phyloP scores from a whole-genome alignment of 495 filamentous ascomycete genomes.

The Talaromyces adpressus region DNA sequence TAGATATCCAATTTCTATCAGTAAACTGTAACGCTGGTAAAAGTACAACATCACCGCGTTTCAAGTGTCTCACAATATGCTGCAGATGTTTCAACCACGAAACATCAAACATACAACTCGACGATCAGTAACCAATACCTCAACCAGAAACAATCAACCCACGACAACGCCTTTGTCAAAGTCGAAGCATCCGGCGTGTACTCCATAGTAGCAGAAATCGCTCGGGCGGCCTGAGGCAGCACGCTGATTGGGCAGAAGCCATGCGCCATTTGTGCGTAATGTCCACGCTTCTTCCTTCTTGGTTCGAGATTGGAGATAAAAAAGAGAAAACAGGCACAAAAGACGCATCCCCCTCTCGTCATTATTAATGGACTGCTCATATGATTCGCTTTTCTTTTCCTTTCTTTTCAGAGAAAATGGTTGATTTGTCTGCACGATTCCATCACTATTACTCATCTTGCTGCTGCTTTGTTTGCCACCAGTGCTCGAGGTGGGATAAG shows the following conservation, averaged over 20 bases:
- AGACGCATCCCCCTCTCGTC: background rate
- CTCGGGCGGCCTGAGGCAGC: background rate
- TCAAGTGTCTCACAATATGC: background rate
- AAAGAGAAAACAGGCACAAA: background rate
- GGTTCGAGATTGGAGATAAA: background rate
- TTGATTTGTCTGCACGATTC: background rate
- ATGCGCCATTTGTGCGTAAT: conserved; percentile 41
- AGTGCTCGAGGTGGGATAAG: conserved; percentile 8
- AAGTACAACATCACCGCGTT: background rate
- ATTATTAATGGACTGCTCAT: background rate
- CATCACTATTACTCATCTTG: background rate
- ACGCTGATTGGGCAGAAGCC: background rate
- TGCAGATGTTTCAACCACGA: background rate
- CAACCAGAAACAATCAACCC: background rate
- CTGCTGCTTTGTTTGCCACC: background rate
- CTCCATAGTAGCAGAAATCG: conserved; percentile 1
- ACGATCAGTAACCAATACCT: background rate
- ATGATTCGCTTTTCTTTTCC: background rate
- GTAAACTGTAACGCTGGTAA: too few relatives aligned
- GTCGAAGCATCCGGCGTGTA: background rate
- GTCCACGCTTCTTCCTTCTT: conserved; percentile 13
- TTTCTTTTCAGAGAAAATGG: background rate
- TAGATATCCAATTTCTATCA: background rate
- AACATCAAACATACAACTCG: background rate
- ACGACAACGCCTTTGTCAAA: background rate